These are phyloP conservation scores for Coemansia sp. DNA, from an alignment of 192 early-diverging fungal genomes.

Conservation along the genomic window DNA sequence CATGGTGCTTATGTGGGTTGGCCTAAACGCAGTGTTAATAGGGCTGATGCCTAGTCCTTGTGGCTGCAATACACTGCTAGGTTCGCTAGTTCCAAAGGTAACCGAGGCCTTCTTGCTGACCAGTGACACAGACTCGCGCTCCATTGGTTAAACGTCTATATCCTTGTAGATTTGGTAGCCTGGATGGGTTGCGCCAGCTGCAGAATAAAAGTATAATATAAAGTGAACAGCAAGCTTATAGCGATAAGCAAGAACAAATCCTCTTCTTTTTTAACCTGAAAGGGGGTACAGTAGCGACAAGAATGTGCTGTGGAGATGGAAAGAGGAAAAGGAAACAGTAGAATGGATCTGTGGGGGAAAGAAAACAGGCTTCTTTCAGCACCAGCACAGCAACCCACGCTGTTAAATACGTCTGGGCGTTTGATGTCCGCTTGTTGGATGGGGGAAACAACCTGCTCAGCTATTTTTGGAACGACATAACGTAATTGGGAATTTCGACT, in stretches of 20 bases:
- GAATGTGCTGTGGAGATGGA: conserved; percentile 8
- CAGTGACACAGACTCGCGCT: no score
- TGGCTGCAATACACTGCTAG: background rate
- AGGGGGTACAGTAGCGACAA: background rate
- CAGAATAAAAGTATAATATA: no score
- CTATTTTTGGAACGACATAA: no score
- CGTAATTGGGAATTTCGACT: no score
- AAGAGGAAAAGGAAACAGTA: conserved; percentile 1
- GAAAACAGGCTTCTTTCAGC: conserved; percentile 1
- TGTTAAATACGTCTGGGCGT: conserved; percentile 2
- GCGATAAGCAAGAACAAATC: background rate
- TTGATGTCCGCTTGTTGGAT: conserved; percentile 5
- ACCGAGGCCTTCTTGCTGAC: no score
- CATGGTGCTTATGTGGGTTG: conserved; percentile 6
- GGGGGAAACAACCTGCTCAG: background rate
- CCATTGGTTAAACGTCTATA: no score
- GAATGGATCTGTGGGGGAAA: background rate
- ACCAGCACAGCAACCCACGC: background rate
- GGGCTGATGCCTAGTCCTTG: background rate
- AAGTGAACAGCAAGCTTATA: no score
- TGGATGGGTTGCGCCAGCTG: no score
- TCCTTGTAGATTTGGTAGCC: no score
- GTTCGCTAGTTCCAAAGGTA: no score
- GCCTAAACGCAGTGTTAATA: background rate
- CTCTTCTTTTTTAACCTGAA: background rate